These are phyloP conservation scores for Apiosordaria backusii DNA, from an alignment of 495 filamentous ascomycete genomes.

Conservation along the genomic window DNA sequence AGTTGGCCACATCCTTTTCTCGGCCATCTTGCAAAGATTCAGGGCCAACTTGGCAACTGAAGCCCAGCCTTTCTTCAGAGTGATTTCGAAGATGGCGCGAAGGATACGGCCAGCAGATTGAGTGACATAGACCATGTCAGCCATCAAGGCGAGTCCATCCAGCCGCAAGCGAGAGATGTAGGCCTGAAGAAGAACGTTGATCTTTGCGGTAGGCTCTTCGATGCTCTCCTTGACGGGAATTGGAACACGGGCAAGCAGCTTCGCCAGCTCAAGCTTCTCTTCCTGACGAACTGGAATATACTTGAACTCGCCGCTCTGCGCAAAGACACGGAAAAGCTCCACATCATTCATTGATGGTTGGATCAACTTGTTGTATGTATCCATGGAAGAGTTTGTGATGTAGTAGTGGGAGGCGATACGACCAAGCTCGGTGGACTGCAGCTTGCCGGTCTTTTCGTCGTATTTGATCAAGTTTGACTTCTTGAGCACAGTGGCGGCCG, in stretches of 20 bases:
- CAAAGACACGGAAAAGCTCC: conserved; percentile 96
- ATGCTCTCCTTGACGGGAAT: conserved; percentile 97
- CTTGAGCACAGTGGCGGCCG: conserved; percentile 83
- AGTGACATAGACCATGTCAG: conserved; percentile 97
- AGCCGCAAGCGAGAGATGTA: conserved; percentile 94
- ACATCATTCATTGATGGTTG: conserved; percentile 88
- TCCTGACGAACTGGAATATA: conserved; percentile 98
- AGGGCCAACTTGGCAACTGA: conserved; percentile 89
- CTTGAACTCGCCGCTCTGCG: conserved; percentile 96
- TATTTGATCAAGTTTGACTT: conserved; percentile 88
- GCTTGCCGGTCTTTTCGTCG: conserved; percentile 84
- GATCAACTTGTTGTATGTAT: conserved; percentile 92
- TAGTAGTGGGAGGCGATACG: conserved; percentile 98
- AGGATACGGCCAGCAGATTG: conserved; percentile 96
- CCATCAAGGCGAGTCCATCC: conserved; percentile 93
- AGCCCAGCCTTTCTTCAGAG: conserved; percentile 92
- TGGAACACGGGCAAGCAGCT: conserved; percentile 83
- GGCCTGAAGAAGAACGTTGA: conserved; percentile 97
- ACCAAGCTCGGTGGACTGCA: conserved; percentile 91
- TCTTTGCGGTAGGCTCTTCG: conserved; percentile 95
- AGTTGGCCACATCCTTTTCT: conserved; percentile 98
- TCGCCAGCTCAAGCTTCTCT: conserved; percentile 93
- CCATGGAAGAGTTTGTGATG: conserved; percentile 93
- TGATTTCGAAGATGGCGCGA: conserved; percentile 93
- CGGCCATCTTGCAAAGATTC: conserved; percentile 97